Conservation (phyloP, 768 basidiomycete genomes). For the Phanerochaete carnosa region DNA sequence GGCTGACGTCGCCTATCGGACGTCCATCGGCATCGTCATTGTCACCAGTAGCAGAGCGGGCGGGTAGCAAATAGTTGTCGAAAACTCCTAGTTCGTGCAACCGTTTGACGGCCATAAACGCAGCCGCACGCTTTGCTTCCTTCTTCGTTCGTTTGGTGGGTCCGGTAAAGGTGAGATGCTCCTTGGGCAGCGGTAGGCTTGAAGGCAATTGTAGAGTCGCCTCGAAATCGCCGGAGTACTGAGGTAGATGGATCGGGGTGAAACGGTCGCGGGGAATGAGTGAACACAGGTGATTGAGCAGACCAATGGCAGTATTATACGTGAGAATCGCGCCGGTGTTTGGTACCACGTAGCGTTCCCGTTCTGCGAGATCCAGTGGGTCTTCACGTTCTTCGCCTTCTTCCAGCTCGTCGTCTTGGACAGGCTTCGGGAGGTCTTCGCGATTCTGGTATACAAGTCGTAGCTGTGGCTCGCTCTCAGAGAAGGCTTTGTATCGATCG, state of each 20-base stretch:
- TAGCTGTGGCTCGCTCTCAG: constrained; percentile 60
- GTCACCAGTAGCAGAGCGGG: constrained; percentile 45
- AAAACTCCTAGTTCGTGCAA: constrained; percentile 73
- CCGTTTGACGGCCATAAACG: constrained; percentile 71
- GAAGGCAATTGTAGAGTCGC: constrained; percentile 63
- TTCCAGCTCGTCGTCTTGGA: constrained; percentile 38
- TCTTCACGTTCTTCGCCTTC: constrained; percentile 40
- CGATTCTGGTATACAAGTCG: constrained; percentile 59
- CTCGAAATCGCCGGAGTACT: constrained; percentile 58
- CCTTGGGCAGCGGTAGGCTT: constrained; percentile 54
- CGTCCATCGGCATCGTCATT: constrained; percentile 54
- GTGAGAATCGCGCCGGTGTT: constrained; percentile 77
- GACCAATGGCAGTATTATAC: constrained; percentile 67
- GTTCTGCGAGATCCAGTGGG: constrained; percentile 53
- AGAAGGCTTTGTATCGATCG: constrained; percentile 55
- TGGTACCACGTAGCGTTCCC: constrained; percentile 73
- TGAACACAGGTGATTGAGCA: constrained; percentile 75
- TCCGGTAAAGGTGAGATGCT: constrained; percentile 55
- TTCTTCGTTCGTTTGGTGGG: constrained; percentile 64
- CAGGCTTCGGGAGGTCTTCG: constrained; percentile 28
- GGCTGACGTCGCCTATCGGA: constrained; percentile 37
- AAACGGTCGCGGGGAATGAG: constrained; percentile 72
- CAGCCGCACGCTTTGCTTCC: constrained; percentile 80
- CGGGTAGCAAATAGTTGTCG: constrained; percentile 78
- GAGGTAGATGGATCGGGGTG: constrained; percentile 57